Evolutionary conservation across 164 flowering plant genomes (phyloP).

Genomic region (Brasenia schreberi): DNA sequence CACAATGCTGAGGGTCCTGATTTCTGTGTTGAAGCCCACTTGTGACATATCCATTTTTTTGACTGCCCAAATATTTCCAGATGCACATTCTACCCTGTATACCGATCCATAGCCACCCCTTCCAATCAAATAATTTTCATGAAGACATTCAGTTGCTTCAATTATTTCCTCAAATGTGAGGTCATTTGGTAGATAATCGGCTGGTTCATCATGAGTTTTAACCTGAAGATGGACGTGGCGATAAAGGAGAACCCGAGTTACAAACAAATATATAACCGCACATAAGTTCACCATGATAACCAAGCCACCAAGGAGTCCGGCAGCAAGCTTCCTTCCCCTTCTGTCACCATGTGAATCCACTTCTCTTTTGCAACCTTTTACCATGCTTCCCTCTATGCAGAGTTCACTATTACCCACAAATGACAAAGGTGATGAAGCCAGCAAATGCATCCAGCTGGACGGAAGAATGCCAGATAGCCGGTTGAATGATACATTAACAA

Average conservation of each 20-base stretch:
- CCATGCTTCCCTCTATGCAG: conserved; percentile 3
- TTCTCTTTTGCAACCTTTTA: neutral
- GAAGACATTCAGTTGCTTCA: conserved; percentile 20
- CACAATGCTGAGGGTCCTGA: conserved; percentile 14
- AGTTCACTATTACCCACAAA: conserved; percentile 3
- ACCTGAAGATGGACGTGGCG: conserved; percentile 2
- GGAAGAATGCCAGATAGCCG: conserved; percentile 5
- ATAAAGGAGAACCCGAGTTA: neutral
- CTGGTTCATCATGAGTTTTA: conserved; percentile 4
- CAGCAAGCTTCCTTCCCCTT: neutral
- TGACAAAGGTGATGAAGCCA: conserved; percentile 3
- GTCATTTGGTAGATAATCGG: conserved; percentile 17
- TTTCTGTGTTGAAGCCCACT: conserved; percentile 12
- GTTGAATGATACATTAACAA: conserved; percentile 5
- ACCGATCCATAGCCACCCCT: conserved; percentile 22
- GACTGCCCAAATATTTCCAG: conserved; percentile 19
- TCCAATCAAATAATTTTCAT: conserved; percentile 17
- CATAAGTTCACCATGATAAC: neutral
- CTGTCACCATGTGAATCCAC: neutral
- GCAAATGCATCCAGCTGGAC: conserved; percentile 1
- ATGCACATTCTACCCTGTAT: conserved; percentile 10
- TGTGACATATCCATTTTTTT: conserved; percentile 18
- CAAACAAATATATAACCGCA: neutral
- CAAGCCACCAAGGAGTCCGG: neutral
- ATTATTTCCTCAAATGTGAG: conserved; percentile 22